phyloP scores from a whole-genome alignment of 2,329 filamentous ascomycete genomes.

The Colletotrichum spinosum region DNA sequence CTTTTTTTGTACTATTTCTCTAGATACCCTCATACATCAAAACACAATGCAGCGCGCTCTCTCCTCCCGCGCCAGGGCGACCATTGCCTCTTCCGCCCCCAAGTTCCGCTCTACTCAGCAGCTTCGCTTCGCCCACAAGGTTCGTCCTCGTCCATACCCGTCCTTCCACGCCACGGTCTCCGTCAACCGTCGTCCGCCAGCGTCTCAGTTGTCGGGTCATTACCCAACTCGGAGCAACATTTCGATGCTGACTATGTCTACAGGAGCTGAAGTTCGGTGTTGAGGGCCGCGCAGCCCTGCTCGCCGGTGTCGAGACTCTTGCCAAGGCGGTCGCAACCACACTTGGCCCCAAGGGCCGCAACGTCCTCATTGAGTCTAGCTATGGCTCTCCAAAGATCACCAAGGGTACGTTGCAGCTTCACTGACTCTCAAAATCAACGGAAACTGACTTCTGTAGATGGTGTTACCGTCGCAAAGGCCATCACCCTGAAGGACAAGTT shows the following conservation, averaged over 20 bases:
- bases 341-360: slow-evolving; percentile 96
- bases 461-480: slow-evolving; percentile 90
- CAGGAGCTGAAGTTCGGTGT: slow-evolving; percentile 99
- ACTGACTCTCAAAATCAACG: neutral
- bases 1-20: slow-evolving; percentile 43
- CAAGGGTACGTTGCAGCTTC: slow-evolving; percentile 75
- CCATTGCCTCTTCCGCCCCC: slow-evolving; percentile 78
- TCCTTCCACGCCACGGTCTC: too few species aligned
- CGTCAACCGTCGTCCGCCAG: too few species aligned
- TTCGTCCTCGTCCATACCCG: slow-evolving; percentile 52
- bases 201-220: neutral
- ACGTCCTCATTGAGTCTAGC: slow-evolving; percentile 97
- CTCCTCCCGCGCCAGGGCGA: slow-evolving; percentile 82
- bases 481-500: slow-evolving; percentile 98
- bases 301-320: slow-evolving; percentile 95
- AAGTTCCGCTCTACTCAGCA: slow-evolving; percentile 81
- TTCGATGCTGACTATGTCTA: slow-evolving; percentile 44
- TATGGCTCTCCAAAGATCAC: slow-evolving; percentile 99
- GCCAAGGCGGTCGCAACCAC: slow-evolving; percentile 97
- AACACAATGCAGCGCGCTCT: slow-evolving; percentile 93
- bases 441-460: slow-evolving; percentile 65
- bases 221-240: slow-evolving; percentile 37
- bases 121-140: slow-evolving; percentile 97
- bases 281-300: slow-evolving; percentile 87
- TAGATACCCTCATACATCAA: slow-evolving; percentile 43